Evolutionary conservation across 1,284 basidiomycete species (phyloP).

Genomic region (Rhodotorula sp.): DNA sequence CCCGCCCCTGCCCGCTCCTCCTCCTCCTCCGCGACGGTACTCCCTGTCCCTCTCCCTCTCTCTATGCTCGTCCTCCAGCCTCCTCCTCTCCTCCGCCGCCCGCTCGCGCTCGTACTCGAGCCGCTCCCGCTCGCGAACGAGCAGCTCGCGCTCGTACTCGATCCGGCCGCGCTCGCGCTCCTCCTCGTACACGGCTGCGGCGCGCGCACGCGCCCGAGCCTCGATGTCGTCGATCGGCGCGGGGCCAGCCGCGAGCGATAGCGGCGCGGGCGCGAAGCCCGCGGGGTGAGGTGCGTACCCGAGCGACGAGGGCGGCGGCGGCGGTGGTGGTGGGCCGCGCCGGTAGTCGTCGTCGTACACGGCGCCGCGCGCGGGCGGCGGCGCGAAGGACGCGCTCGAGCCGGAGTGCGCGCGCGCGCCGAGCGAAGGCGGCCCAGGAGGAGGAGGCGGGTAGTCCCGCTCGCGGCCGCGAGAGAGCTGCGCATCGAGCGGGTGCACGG

Average conservation of each 20-base stretch:
- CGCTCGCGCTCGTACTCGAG: neutral
- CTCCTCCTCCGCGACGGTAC: neutral
- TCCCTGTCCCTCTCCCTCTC: neutral
- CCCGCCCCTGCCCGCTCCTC: neutral
- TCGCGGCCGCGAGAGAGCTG: neutral
- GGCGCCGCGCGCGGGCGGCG: neutral
- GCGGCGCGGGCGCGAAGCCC: neutral
- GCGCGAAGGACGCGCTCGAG: neutral
- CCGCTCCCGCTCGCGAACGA: neutral
- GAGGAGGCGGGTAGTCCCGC: neutral
- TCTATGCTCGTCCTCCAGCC: neutral
- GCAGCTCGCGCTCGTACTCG: conserved; percentile 3
- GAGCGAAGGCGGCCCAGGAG: no score
- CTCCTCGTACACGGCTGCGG: neutral
- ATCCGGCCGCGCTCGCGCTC: conserved; percentile 3
- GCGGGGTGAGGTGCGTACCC: neutral
- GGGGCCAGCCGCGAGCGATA: neutral
- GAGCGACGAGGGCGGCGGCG: neutral
- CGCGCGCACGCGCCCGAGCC: neutral
- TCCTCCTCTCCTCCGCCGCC: neutral
- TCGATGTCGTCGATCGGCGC: neutral
- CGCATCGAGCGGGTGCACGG: no score
- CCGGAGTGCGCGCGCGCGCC: neutral
- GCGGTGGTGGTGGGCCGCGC: neutral
- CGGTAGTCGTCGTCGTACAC: neutral